Conservation (phyloP, 257 asterid genomes). For the Linaria vulgaris region DNA sequence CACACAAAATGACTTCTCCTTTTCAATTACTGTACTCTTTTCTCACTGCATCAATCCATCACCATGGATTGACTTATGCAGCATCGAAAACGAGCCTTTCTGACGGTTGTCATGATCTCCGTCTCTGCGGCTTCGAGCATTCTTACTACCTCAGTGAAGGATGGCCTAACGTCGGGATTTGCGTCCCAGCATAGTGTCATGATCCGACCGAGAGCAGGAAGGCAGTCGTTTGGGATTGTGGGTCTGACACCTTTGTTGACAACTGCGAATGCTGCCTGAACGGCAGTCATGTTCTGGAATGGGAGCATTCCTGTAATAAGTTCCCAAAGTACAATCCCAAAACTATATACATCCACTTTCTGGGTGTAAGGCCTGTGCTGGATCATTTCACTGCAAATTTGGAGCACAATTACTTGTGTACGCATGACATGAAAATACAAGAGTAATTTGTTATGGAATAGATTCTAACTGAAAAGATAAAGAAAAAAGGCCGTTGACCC, state of each 20-base stretch:
- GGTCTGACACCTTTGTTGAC: conserved; percentile 97
- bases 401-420: conserved; percentile 23
- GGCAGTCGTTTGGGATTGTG: conserved; percentile 70
- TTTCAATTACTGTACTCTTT: conserved; percentile 32
- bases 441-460: too few relatives aligned
- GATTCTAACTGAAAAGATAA: too few relatives aligned
- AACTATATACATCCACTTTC: conserved; percentile 95
- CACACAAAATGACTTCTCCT: conserved; percentile 46
- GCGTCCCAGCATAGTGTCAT: conserved; percentile 96
- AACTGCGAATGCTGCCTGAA: conserved; percentile 96
- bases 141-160: conserved; percentile 76
- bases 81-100: conserved; percentile 99
- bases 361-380: conserved; percentile 97
- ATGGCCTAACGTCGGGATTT: conserved; percentile 82
- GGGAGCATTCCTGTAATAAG: conserved; percentile 98
- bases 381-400: conserved; percentile 88
- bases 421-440: too few relatives aligned
- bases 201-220: conserved; percentile 72
- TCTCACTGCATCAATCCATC: conserved; percentile 50
- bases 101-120: conserved; percentile 77
- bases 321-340: conserved; percentile 97
- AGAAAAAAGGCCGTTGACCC: too few relatives aligned
- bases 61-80: conserved; percentile 91
- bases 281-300: conserved; percentile 96
- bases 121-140: conserved; percentile 95